phyloP scores from a whole-genome alignment of 1,284 basidiomycete species.

The Rhodotorula sp. region DNA sequence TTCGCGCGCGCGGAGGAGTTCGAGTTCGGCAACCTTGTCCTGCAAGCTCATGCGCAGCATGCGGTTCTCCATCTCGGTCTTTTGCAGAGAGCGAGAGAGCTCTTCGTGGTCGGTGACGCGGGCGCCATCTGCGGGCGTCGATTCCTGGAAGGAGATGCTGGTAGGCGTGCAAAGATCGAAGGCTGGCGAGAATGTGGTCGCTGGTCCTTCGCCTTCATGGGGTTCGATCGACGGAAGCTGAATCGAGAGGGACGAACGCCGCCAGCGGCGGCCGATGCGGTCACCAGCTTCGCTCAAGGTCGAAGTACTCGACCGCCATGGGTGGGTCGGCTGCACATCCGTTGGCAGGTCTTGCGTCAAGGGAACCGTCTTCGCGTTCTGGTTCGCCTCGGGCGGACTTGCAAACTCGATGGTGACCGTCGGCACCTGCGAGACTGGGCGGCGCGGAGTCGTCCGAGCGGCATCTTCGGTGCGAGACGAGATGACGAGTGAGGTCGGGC shows the following conservation, averaged over 20 bases:
- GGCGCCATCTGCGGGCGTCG: no score
- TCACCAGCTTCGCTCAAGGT: not conserved
- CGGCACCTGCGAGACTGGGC: not conserved
- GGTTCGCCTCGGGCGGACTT: not conserved
- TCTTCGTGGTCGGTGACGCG: not conserved
- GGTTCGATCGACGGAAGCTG: not conserved
- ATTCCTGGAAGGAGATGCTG: not conserved
- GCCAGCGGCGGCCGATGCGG: not conserved
- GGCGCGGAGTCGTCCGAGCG: not conserved
- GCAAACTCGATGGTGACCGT: not conserved
- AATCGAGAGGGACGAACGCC: not conserved
- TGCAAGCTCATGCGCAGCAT: not conserved
- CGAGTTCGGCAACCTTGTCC: conserved; percentile 3
- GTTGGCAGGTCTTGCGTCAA: not conserved
- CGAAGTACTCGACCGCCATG: not conserved
- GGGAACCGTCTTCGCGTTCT: not conserved
- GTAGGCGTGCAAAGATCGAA: not conserved
- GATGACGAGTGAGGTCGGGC: not conserved
- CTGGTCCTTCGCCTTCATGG: no score
- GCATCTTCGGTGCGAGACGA: not conserved
- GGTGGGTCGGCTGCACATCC: not conserved
- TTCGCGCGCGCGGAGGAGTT: not conserved
- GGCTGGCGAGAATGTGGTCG: not conserved
- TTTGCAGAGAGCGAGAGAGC: not conserved
- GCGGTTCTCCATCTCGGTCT: conserved; percentile 1